Base-by-base conservation (phyloP, 2,329 filamentous ascomycete genomes). In the Ilyonectria destructans region DNA sequence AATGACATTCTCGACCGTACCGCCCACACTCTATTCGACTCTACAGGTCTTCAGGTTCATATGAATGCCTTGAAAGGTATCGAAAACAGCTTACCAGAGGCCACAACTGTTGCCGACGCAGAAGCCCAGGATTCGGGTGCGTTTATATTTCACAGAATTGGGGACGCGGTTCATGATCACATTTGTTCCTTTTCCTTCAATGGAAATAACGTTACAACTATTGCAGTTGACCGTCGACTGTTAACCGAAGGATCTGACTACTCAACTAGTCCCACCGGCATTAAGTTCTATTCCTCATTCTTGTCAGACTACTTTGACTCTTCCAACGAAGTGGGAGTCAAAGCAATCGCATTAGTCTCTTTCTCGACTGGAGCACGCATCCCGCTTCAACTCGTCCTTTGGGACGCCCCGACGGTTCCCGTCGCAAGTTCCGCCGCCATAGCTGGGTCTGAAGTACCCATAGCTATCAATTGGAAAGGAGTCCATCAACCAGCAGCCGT, bases 1-100 rank as follows among this genome's bases (percentile, higher is more conserved):
- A 75, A 82, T 2, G 88, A 90, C 70, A 85, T 88, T 46, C 80
- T 89, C 12, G 81, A 90, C 71, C 85, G 88, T 43, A 78, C 78
- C 2, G 80, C 83, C 0, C 81, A 83, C 52, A 71, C 74, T 13
- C n/a, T 31, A 12, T 35, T 31, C 33, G 49, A 35, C 9, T 6
- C 26, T 7, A 54, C 23, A 31, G 26, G 49, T 7, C 13, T 54
- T 12, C 7, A 31, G n/a, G 6, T 54, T 31, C 49, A 33, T 17
- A 9, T 35, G 4, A 6, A 33, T 23, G 45, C 45, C 19, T 23
- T 48, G 13, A 6, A 48, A 6, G 45, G 19, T 3, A 23, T 13
- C 7, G 10, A 13, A 6, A 48, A 48, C 19, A 48, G 45, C 8
- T 8, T 48, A 3, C 45, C 45, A 48, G 6, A 15, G 5, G 23